Conservation (phyloP, 805 yeast genomes). For the Tetrapisispora taiwanensis region DNA sequence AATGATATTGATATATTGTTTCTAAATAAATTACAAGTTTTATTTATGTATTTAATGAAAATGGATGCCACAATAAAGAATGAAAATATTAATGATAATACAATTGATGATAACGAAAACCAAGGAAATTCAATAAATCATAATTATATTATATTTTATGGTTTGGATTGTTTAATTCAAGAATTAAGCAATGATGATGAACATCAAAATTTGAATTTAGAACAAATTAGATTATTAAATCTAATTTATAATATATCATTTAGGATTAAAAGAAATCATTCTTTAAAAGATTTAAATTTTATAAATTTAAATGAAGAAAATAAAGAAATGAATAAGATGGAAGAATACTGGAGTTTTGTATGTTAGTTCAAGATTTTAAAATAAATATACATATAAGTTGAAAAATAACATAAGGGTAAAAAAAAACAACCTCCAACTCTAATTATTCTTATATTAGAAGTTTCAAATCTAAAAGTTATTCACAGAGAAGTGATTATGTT, state of each 20-base stretch:
- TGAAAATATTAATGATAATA: too few relatives aligned
- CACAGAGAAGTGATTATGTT: too few relatives aligned
- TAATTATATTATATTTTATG: conserved; percentile 19
- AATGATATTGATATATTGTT: conserved; percentile 19
- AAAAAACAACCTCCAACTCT: too few relatives aligned
- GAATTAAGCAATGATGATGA: not conserved
- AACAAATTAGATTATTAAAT: conserved; percentile 9
- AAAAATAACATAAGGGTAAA: too few relatives aligned
- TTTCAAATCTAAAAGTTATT: too few relatives aligned
- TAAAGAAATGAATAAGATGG: conserved; percentile 9
- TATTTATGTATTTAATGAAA: conserved; percentile 28
- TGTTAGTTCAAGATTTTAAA: conserved; percentile 5
- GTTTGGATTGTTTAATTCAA: conserved; percentile 17
- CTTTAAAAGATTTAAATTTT: conserved; percentile 4
- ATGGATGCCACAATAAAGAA: conserved; percentile 14
- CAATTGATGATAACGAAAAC: conserved; percentile 8
- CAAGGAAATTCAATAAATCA: conserved; percentile 7
- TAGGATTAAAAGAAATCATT: conserved; percentile 14
- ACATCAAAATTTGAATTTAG: not conserved
- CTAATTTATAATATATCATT: conserved; percentile 18
- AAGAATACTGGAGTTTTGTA: conserved; percentile 21
- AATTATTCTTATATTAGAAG: too few relatives aligned
- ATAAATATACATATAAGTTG: too few relatives aligned
- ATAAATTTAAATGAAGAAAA: not conserved
- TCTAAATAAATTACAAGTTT: conserved; percentile 23